phyloP scores from a whole-genome alignment of 2,329 filamentous ascomycete species.

The Aspergillus awamori region DNA sequence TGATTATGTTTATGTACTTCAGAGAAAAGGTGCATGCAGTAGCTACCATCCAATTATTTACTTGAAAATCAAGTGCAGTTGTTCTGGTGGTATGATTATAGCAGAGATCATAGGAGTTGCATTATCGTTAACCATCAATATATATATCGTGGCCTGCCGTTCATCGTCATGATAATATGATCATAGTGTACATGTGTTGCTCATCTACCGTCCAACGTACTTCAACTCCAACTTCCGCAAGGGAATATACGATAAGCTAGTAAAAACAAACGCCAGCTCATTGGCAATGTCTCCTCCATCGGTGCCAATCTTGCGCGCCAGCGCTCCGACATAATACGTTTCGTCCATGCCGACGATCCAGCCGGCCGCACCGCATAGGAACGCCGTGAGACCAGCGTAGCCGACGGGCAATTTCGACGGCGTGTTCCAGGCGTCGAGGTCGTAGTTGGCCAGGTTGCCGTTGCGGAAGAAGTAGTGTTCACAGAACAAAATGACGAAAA shows the following conservation, averaged over 20 bases:
- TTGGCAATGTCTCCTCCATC: slow-evolving; percentile 56
- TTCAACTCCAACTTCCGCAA: slow-evolving; percentile 54
- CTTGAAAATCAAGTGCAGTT: too few relatives aligned
- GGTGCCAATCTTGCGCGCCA: slow-evolving; percentile 50
- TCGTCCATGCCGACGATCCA: slow-evolving; percentile 63
- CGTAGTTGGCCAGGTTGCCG: slow-evolving; percentile 48
- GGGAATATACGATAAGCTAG: slow-evolving; percentile 52
- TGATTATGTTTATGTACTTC: too few relatives aligned
- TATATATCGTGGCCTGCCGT: neutral
- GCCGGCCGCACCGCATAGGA: slow-evolving; percentile 49
- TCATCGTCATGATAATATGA: neutral
- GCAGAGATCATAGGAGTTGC: too few relatives aligned
- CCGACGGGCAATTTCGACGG: slow-evolving; percentile 49
- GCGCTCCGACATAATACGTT: slow-evolving; percentile 57
- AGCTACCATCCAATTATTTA: too few relatives aligned
- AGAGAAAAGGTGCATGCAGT: too few relatives aligned
- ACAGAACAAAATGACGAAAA: slow-evolving; percentile 52
- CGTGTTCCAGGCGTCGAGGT: slow-evolving; percentile 55
- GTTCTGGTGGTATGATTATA: too few relatives aligned
- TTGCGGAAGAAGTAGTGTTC: slow-evolving; percentile 55
- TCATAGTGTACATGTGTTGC: neutral
- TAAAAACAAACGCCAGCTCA: slow-evolving; percentile 56
- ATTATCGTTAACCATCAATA: too few relatives aligned
- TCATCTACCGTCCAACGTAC: slow-evolving; percentile 44
- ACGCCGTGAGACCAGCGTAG: slow-evolving; percentile 48